These are phyloP conservation scores for Eragrostis tef DNA, from an alignment of 202 grass and related monocot species.

Conservation along the genomic window DNA sequence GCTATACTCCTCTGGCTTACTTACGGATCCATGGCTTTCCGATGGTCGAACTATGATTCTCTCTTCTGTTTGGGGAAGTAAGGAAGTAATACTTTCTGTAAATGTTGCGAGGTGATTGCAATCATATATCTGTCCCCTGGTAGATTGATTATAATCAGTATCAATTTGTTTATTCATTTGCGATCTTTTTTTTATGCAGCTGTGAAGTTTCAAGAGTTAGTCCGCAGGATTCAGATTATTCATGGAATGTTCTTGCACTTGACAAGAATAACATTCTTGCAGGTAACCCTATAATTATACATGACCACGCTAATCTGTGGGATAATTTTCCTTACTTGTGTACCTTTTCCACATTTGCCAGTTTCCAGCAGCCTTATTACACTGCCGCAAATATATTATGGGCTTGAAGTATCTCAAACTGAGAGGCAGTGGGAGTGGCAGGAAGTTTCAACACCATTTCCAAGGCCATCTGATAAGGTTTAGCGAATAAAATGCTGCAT, in stretches of 20 bases:
- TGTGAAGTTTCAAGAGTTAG: slow-evolving; percentile 65
- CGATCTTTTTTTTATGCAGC: slow-evolving; percentile 51
- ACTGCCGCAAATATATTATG: slow-evolving; percentile 76
- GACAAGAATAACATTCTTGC: slow-evolving; percentile 89
- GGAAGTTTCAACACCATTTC: slow-evolving; percentile 70
- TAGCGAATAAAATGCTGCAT: not conserved
- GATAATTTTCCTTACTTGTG: slow-evolving; percentile 40
- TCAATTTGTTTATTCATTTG: slow-evolving; percentile 35
- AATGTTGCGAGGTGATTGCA: slow-evolving; percentile 67
- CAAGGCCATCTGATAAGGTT: slow-evolving; percentile 76
- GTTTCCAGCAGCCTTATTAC: slow-evolving; percentile 82
- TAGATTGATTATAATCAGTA: not conserved
- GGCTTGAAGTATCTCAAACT: slow-evolving; percentile 45
- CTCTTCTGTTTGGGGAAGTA: slow-evolving; percentile 88
- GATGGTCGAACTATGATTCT: slow-evolving; percentile 83
- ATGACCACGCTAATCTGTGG: slow-evolving; percentile 30
- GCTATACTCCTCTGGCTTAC: slow-evolving; percentile 67
- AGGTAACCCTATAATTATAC: slow-evolving; percentile 47
- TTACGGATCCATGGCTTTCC: slow-evolving; percentile 81
- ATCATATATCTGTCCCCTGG: not conserved
- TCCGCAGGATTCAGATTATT: slow-evolving; percentile 73
- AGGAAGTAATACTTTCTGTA: slow-evolving; percentile 74
- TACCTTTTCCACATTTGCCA: slow-evolving; percentile 43
- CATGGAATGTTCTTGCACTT: slow-evolving; percentile 88
- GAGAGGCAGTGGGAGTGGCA: slow-evolving; percentile 69